phyloP scores from a whole-genome alignment of 148 eudicot species.

The Silene latifolia region DNA sequence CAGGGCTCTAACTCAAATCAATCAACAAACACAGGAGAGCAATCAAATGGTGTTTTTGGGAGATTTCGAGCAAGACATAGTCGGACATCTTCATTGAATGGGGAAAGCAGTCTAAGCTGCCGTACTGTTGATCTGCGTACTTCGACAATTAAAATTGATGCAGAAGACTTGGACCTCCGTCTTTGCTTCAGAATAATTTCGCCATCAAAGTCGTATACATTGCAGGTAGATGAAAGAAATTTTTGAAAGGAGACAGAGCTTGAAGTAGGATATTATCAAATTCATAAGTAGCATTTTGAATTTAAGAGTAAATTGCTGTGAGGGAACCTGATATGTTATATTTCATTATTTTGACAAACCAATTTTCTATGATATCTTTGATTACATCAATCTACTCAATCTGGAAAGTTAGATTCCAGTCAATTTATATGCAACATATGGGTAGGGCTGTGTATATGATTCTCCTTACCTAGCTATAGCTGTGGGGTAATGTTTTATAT shows the following conservation, averaged over 20 bases:
- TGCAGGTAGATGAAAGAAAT: conserved; percentile 52
- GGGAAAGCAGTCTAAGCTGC: conserved; percentile 50
- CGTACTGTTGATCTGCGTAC: conserved; percentile 79
- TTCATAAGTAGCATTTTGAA: background rate
- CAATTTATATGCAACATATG: no score
- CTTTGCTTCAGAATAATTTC: conserved; percentile 94
- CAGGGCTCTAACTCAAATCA: conserved; percentile 63
- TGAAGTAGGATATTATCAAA: background rate
- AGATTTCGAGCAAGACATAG: conserved; percentile 72
- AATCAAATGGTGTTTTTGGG: conserved; percentile 68
- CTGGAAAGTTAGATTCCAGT: no score
- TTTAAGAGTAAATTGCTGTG: background rate
- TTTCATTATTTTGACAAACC: background rate
- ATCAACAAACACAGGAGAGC: conserved; percentile 41
- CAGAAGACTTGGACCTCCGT: conserved; percentile 84
- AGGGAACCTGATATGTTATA: background rate
- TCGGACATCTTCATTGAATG: conserved; percentile 59
- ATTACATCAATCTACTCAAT: background rate
- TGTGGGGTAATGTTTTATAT: no score
- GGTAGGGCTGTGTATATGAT: no score
- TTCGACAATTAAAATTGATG: conserved; percentile 82
- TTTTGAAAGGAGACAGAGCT: background rate
- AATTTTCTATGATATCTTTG: background rate
- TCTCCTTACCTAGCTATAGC: no score
- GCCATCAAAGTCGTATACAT: conserved; percentile 76